Base-by-base conservation (phyloP, 306 rosid genomes). In the Acacia crassicarpa region DNA sequence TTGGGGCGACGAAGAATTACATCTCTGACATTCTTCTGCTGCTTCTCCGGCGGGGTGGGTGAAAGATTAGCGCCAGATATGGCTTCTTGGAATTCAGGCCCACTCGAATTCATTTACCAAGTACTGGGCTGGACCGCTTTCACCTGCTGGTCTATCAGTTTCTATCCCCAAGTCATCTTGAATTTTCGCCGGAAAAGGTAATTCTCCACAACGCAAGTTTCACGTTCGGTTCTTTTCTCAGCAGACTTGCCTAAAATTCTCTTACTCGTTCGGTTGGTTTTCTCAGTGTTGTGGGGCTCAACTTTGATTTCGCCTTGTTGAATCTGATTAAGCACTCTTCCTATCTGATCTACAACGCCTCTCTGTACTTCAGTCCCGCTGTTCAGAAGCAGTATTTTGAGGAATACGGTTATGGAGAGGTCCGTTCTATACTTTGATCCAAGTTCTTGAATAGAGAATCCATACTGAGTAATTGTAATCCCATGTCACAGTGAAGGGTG, bases 111-210 rank as follows among this genome's bases (percentile, higher is more conserved):
- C 48, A 72, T 79, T 4, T 95, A 91, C 86, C 68, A 89, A 77
- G 77, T 84, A 53, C 82, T 95, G 32, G 99, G 99, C 61, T 95
- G 99, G 99, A 83, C 83, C 25, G 97, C 95, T 59, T 93, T 93
- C 80, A 0, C 84, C 66, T 82, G 89, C 7, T 95, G 99, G 98
- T 89, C 97, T 43, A 78, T 93, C 82, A 90, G 97, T 74, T 88
- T 86, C 94, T 95, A 95, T 74, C 99, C 99, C 3, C 99, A 93
- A 80, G 88, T 91, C 85, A 88, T 95, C 83, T 88, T 93, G 81
- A 95, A 93, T 85, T 93, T 91, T 48, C 98, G 89, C 20, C 84
- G 99, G 78, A 93, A 91, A 49, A 93, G 99, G 99, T 94, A 15
- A 14, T 32, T 16, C 63, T 19, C 15, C 17, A 35, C 44, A 1